Conservation (phyloP, 768 basidiomycete genomes). For the Cubamyces sp. region DNA sequence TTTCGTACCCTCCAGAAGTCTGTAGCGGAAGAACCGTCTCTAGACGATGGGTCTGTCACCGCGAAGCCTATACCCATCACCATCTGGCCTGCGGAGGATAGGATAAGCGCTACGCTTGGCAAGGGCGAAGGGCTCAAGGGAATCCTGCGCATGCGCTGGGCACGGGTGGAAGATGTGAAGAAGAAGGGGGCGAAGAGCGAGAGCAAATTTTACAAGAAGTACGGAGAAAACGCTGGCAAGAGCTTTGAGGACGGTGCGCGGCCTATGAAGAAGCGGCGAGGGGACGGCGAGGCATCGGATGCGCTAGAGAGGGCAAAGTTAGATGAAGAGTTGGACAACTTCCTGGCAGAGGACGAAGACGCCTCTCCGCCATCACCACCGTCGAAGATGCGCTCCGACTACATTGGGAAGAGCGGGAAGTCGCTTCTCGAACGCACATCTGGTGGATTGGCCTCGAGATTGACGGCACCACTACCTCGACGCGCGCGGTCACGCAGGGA, state of each 20-base stretch:
- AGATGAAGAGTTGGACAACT: slow-evolving; percentile 72
- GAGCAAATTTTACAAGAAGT: slow-evolving; percentile 80
- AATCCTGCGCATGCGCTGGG: slow-evolving; percentile 76
- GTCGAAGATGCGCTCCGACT: slow-evolving; percentile 73
- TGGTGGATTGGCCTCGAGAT: slow-evolving; percentile 45
- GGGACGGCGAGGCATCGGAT: slow-evolving; percentile 41
- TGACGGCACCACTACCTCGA: slow-evolving; percentile 51
- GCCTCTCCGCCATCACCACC: slow-evolving; percentile 48
- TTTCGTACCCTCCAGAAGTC: slow-evolving; percentile 56
- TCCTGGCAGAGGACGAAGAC: slow-evolving; percentile 53
- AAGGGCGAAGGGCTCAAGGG: slow-evolving; percentile 71
- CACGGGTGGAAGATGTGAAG: slow-evolving; percentile 71
- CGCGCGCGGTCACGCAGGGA: slow-evolving; percentile 37
- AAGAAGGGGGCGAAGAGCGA: slow-evolving; percentile 71
- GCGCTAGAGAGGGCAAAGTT: slow-evolving; percentile 46
- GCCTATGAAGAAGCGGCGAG: slow-evolving; percentile 40
- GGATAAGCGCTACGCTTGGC: slow-evolving; percentile 73
- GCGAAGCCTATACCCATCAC: slow-evolving; percentile 74
- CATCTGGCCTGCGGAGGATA: slow-evolving; percentile 80
- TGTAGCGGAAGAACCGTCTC: slow-evolving; percentile 52
- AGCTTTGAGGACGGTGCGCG: slow-evolving; percentile 38
- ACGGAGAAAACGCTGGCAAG: slow-evolving; percentile 69
- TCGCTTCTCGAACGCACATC: slow-evolving; percentile 61
- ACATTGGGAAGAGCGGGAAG: slow-evolving; percentile 53
- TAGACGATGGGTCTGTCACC: slow-evolving; percentile 56